Conservation (phyloP, 2,329 filamentous ascomycete genomes). For the Trichoderma harzianum region DNA sequence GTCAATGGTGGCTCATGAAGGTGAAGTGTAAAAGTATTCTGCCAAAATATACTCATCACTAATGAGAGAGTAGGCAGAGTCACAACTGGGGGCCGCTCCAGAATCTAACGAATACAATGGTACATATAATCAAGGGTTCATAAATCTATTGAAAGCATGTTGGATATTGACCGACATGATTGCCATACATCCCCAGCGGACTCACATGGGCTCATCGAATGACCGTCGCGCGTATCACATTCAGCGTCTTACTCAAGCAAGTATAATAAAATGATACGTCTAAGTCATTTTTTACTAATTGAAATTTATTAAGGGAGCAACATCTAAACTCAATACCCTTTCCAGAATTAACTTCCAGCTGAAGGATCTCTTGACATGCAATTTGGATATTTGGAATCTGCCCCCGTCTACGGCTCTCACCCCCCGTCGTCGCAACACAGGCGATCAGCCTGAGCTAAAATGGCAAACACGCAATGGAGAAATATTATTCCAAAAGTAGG, state of each 20-base stretch:
- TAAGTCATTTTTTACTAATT: background rate
- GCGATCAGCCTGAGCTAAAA: background rate
- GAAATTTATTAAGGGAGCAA: background rate
- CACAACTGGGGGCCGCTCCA: background rate
- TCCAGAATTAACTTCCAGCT: background rate
- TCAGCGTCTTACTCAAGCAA: background rate
- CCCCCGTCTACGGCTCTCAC: background rate
- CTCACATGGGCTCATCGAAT: background rate
- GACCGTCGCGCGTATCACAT: background rate
- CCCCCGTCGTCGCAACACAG: background rate
- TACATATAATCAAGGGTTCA: background rate
- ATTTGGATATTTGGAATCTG: background rate
- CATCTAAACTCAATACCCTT: background rate
- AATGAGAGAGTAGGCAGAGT: background rate
- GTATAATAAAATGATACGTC: background rate
- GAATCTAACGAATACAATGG: fast-evolving
- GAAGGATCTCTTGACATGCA: background rate
- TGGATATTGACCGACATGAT: background rate
- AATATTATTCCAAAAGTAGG: background rate
- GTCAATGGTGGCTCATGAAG: background rate
- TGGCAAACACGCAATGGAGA: background rate
- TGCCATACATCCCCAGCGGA: background rate
- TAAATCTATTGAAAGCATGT: background rate
- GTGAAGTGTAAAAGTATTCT: background rate
- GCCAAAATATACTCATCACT: background rate